phyloP scores from a whole-genome alignment of 768 basidiomycete species.

The Tricholoma sp. region DNA sequence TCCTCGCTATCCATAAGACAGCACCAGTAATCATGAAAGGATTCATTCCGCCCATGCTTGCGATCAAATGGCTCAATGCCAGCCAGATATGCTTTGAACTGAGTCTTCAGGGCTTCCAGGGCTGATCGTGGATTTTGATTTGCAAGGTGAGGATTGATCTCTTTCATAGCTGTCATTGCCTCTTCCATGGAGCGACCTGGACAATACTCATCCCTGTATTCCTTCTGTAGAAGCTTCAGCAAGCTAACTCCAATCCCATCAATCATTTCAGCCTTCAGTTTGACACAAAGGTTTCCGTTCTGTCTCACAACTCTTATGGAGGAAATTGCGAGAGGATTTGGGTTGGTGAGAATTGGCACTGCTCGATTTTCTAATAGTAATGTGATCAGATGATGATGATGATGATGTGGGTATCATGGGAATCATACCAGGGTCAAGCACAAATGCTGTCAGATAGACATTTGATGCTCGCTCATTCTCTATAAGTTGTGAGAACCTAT shows the following conservation, averaged over 20 bases:
- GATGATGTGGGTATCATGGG: not conserved
- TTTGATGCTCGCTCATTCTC: conserved; percentile 3
- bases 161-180: not conserved
- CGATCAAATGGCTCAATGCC: not conserved
- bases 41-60: not conserved
- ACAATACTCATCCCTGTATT: conserved; percentile 1
- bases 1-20: not conserved
- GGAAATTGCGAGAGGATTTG: conserved; percentile 1
- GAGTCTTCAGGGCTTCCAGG: not conserved
- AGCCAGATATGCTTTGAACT: not conserved
- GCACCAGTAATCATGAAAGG: not conserved
- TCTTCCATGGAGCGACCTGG: conserved; percentile 1
- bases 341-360: not conserved
- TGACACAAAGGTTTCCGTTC: not conserved
- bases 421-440: conserved; percentile 2
- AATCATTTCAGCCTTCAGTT: conserved; percentile 1
- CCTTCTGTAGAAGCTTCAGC: conserved; percentile 1
- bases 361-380: not conserved
- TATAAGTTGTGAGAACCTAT: conserved; percentile 1
- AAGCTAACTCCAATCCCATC: not conserved
- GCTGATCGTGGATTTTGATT: not conserved
- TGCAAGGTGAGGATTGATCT: conserved; percentile 5
- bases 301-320: not conserved
- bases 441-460: conserved; percentile 4
- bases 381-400: not conserved